Evolutionary conservation across 768 basidiomycete species (phyloP).

Genomic region (Suillus paluster): DNA sequence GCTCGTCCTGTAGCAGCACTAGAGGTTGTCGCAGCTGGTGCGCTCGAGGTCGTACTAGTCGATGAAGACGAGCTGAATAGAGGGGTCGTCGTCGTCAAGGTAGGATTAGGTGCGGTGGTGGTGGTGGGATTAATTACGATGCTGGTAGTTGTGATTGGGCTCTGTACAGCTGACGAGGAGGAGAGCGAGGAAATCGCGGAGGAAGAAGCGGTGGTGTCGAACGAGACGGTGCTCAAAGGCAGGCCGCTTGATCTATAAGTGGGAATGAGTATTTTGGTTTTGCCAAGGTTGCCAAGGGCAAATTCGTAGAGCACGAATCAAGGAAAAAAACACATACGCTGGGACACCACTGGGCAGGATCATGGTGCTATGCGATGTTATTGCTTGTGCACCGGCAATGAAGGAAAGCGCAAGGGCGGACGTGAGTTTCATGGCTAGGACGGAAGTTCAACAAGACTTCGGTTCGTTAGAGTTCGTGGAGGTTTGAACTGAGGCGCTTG

Average conservation of each 20-base stretch:
- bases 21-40: constrained; percentile 8
- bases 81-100: neutral
- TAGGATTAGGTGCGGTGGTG: too few species aligned
- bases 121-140: neutral
- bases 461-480: neutral
- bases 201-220: constrained; percentile 26
- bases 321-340: constrained; percentile 18
- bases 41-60: neutral
- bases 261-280: neutral
- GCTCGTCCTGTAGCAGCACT: constrained; percentile 12
- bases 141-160: constrained; percentile 2
- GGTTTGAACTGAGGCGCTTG: neutral
- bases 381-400: constrained; percentile 6
- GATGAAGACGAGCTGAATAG: neutral
- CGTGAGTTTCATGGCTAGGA: constrained; percentile 19
- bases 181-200: constrained; percentile 26
- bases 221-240: constrained; percentile 20
- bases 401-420: constrained; percentile 14
- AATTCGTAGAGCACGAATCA: neutral
- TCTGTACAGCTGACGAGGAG: constrained; percentile 23
- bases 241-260: constrained; percentile 26
- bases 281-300: neutral
- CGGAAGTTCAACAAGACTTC: neutral
- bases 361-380: neutral
- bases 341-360: constrained; percentile 23